Conservation (phyloP, 495 filamentous ascomycete species). For the Chaetomium fimeti region DNA sequence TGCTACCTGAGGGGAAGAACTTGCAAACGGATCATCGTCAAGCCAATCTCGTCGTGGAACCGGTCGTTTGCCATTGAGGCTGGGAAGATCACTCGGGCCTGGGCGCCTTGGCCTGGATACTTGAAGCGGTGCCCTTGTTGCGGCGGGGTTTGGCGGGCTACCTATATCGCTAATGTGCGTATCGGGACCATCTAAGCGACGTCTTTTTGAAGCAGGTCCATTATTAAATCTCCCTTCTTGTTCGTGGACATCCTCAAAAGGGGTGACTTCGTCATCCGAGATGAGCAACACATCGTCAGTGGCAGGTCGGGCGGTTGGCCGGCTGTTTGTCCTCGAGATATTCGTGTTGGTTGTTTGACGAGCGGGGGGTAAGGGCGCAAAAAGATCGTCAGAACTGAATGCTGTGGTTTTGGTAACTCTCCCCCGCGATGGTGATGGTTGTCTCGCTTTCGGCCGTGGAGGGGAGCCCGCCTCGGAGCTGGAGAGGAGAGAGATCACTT, state of each 20-base stretch:
- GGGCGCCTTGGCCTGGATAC: background rate
- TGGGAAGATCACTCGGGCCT: background rate
- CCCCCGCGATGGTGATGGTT: background rate
- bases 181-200: slow-evolving; percentile 27
- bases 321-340: background rate
- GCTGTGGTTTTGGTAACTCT: background rate
- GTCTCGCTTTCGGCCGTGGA: background rate
- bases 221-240: background rate
- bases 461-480: slow-evolving; percentile 23
- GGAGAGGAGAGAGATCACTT: slow-evolving; percentile 45
- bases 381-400: background rate
- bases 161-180: background rate
- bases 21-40: slow-evolving; percentile 21
- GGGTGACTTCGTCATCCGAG: slow-evolving; percentile 46
- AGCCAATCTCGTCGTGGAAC: background rate
- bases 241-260: background rate
- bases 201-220: slow-evolving; percentile 28
- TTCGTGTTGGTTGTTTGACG: background rate
- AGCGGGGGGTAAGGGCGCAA: background rate
- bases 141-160: background rate
- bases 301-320: background rate
- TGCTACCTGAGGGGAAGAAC: slow-evolving; percentile 18
- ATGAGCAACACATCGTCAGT: slow-evolving; percentile 33
- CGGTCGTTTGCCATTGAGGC: background rate
- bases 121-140: background rate